These are phyloP conservation scores for Cercospora sojina DNA, from an alignment of 2,329 filamentous ascomycete species.

Conservation along the genomic window DNA sequence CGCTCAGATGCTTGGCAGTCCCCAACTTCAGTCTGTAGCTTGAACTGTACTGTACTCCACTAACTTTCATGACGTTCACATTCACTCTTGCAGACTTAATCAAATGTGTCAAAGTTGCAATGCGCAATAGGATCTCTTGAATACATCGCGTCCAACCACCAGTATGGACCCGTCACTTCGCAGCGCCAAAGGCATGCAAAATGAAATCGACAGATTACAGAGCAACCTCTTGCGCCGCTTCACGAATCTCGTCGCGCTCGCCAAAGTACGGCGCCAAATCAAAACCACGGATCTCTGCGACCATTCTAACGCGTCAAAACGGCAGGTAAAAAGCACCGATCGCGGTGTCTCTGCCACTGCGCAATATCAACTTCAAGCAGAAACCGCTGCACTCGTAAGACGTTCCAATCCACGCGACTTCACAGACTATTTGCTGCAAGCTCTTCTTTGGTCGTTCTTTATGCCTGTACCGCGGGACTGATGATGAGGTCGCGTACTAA, in stretches of 20 bases:
- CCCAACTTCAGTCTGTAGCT: not conserved
- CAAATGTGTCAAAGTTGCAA: not conserved
- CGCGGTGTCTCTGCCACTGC: constrained; percentile 57
- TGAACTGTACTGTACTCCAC: not conserved
- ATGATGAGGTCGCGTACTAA: not conserved
- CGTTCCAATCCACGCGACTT: not conserved
- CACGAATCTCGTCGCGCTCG: constrained; percentile 56
- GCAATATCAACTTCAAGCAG: constrained; percentile 58
- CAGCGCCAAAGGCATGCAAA: constrained; percentile 45
- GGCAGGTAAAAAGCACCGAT: constrained; percentile 52
- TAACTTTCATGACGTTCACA: not conserved
- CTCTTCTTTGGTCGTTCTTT: not conserved
- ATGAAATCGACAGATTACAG: constrained; percentile 43
- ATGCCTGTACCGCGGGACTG: not conserved
- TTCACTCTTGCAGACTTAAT: not conserved
- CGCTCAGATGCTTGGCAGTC: not conserved
- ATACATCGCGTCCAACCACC: not conserved
- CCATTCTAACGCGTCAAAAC: not conserved
- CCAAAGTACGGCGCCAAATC: constrained; percentile 43
- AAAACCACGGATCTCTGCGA: no score
- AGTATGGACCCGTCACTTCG: constrained; percentile 44
- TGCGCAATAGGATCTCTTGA: constrained; percentile 27
- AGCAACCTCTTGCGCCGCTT: constrained; percentile 52
- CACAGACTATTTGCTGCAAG: not conserved
- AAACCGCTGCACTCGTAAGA: constrained; percentile 57